Evolutionary conservation across 2,329 filamentous ascomycete genomes (phyloP).

Genomic region (Hypoxylon sp.): DNA sequence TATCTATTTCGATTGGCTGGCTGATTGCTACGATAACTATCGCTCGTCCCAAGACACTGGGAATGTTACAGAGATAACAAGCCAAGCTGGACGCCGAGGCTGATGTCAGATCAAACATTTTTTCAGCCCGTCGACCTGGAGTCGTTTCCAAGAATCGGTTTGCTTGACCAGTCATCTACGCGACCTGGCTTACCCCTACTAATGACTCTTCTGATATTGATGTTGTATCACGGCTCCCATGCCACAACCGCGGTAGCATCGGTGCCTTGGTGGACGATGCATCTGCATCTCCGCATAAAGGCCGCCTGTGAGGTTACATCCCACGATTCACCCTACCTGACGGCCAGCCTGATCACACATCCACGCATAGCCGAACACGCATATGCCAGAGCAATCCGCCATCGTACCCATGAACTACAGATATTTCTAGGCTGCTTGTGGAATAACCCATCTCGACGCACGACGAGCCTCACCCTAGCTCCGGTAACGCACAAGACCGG

Average conservation of each 20-base stretch:
- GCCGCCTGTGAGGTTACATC: conserved; percentile 21
- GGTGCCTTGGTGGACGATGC: conserved; percentile 3
- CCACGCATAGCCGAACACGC: conserved; percentile 4
- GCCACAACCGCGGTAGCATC: neutral
- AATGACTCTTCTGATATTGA: no score
- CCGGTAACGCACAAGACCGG: neutral
- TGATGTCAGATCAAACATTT: neutral
- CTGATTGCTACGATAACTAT: conserved; percentile 22
- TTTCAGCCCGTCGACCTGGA: neutral
- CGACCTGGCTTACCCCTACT: neutral
- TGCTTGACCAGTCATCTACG: neutral
- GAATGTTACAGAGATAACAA: conserved; percentile 31
- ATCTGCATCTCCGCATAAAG: conserved; percentile 2
- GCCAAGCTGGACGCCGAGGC: neutral
- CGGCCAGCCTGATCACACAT: conserved; percentile 5
- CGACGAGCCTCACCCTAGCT: neutral
- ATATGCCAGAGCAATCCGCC: neutral
- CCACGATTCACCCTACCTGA: neutral
- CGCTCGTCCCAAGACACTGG: conserved; percentile 13
- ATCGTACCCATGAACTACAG: neutral
- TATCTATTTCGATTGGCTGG: conserved; percentile 11
- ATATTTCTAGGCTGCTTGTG: neutral
- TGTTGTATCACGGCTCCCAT: neutral
- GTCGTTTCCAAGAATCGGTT: neutral
- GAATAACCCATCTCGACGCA: neutral